Percentiles rank a stretch among this genome's conserved stretches.
phyloP scores from a whole-genome alignment of 176 grass and related monocot genomes.

The Lolium perenne region DNA sequence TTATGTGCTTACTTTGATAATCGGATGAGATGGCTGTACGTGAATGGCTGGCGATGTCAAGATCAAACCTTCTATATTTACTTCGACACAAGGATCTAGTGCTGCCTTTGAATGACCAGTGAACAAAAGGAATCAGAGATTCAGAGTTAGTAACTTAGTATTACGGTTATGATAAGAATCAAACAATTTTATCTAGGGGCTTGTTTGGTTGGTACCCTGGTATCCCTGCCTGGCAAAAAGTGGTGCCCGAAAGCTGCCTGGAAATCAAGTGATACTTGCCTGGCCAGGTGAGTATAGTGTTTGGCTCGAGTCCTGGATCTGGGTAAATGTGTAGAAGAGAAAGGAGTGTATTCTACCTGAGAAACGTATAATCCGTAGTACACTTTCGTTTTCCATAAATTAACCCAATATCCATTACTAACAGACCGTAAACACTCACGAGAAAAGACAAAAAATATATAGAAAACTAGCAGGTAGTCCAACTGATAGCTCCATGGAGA shows the following conservation, averaged over 20 bases:
- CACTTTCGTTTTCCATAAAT: neutral
- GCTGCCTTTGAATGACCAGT: conserved; percentile 63
- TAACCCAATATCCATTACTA: neutral
- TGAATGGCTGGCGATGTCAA: conserved; percentile 87
- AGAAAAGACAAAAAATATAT: neutral
- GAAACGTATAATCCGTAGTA: neutral
- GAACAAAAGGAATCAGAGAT: neutral
- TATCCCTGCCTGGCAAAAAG: neutral
- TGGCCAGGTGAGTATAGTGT: neutral
- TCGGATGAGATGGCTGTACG: conserved; percentile 84
- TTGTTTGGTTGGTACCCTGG: neutral
- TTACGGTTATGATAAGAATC: conserved; percentile 12
- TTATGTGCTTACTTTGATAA: conserved; percentile 67
- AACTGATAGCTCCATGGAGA: neutral
- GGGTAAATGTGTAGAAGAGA: neutral
- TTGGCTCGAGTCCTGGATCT: neutral
- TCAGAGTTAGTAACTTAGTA: conserved; percentile 11
- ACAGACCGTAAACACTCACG: neutral
- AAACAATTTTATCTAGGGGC: neutral
- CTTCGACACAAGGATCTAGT: conserved; percentile 71
- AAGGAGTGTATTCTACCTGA: neutral
- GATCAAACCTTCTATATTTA: conserved; percentile 70
- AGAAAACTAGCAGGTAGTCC: neutral
- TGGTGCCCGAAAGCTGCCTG: neutral
- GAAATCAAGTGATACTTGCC: neutral